A percentile compares a stretch with the other conserved stretches of the same genome.
phyloP scores from a whole-genome alignment of 805 yeast genomes.

The Pichia paraexigua region DNA sequence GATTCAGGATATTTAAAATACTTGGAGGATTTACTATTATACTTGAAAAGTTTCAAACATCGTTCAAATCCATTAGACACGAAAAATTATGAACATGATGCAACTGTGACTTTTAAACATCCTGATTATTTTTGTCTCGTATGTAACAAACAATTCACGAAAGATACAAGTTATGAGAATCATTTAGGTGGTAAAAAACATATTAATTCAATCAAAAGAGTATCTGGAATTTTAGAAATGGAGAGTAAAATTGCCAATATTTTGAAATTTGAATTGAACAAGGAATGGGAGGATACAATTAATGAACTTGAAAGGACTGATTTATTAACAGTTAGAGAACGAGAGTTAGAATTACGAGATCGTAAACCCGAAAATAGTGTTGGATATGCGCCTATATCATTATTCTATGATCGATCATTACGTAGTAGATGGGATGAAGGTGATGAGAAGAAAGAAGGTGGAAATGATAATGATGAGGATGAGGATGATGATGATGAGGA shows the following conservation, averaged over 20 bases:
- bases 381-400: slow-evolving; percentile 13
- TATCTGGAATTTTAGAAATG: background rate
- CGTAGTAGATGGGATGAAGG: background rate
- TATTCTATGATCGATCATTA: slow-evolving; percentile 13
- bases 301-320: slow-evolving; percentile 56
- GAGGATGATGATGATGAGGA: slow-evolving; percentile 17
- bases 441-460: slow-evolving; percentile 19
- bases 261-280: background rate
- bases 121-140: slow-evolving; percentile 36
- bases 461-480: slow-evolving; percentile 18
- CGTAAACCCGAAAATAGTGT: slow-evolving; percentile 6
- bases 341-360: slow-evolving; percentile 45
- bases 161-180: slow-evolving; percentile 53
- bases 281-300: slow-evolving; percentile 41
- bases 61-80: slow-evolving; percentile 43
- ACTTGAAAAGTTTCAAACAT: slow-evolving; percentile 41
- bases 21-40: slow-evolving; percentile 36
- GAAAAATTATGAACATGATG: slow-evolving; percentile 11
- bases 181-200: slow-evolving; percentile 78
- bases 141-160: slow-evolving; percentile 59
- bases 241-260: background rate
- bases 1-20: slow-evolving; percentile 34
- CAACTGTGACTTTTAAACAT: slow-evolving; percentile 21
- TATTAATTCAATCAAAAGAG: slow-evolving; percentile 34
- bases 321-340: slow-evolving; percentile 65